phyloP scores from a whole-genome alignment of 257 asterid species.

The Nicotiana tomentosiformis region DNA sequence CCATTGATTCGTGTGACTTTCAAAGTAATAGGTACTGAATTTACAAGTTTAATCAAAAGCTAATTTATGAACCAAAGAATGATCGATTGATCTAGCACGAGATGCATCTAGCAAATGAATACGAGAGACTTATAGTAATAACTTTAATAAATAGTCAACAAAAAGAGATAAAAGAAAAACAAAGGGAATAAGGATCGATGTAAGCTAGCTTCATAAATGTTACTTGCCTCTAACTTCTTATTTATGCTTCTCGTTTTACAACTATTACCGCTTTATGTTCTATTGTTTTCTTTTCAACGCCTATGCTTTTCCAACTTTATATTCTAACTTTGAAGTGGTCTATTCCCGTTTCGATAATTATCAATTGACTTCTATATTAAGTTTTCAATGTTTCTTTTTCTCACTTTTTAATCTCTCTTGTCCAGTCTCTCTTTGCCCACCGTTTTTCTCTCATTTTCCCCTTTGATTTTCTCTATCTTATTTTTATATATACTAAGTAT shows the following conservation, averaged over 20 bases:
- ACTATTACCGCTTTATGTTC: not conserved
- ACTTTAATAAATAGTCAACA: not conserved
- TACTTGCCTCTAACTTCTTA: not conserved
- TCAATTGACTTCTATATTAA: not conserved
- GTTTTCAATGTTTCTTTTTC: not conserved
- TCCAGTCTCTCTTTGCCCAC: not conserved
- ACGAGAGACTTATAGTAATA: too few relatives aligned
- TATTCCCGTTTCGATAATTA: not conserved
- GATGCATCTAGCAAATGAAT: too few relatives aligned
- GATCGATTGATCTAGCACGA: too few relatives aligned
- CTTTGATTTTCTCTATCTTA: not conserved
- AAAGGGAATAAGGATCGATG: not conserved
- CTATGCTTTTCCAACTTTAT: conserved; percentile 5
- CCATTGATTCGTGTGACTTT: too few relatives aligned
- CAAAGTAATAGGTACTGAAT: too few relatives aligned
- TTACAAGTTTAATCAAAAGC: too few relatives aligned
- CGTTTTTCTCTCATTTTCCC: not conserved
- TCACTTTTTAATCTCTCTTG: not conserved
- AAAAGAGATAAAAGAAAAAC: not conserved
- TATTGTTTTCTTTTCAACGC: not conserved
- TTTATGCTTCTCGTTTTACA: not conserved
- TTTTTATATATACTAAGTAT: not conserved
- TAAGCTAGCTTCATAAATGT: not conserved
- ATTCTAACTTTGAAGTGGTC: not conserved
- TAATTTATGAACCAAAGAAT: too few relatives aligned